Percentiles rank a stretch among this genome's conserved stretches.
Conservation (phyloP, 1,284 basidiomycete genomes). For the Apiotrichum akiyoshidainum region DNA sequence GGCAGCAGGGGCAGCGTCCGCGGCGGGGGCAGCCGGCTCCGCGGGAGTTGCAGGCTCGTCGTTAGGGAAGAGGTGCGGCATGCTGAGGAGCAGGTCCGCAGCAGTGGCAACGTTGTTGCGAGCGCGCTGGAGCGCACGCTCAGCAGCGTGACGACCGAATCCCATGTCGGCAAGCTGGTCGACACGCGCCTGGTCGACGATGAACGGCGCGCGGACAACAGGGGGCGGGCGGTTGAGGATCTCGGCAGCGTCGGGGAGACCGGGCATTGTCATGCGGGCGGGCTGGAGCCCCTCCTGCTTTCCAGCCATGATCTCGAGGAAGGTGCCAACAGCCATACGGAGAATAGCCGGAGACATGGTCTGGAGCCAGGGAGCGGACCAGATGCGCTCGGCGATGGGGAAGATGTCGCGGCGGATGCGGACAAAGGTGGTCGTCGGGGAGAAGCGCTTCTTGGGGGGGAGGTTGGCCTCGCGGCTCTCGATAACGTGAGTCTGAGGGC, state of each 20-base stretch:
- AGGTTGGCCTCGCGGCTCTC: constrained; percentile 22
- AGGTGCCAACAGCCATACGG: constrained; percentile 69
- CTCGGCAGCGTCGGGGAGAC: constrained; percentile 26
- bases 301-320: constrained; percentile 76
- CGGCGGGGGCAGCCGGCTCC: no score
- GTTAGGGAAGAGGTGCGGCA: constrained; percentile 68
- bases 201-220: constrained; percentile 15
- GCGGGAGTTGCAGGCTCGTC: constrained; percentile 26
- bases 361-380: constrained; percentile 80
- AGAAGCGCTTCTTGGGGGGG: constrained; percentile 68
- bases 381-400: constrained; percentile 67
- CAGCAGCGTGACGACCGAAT: constrained; percentile 79
- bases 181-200: constrained; percentile 71
- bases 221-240: constrained; percentile 5
- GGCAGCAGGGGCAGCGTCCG: constrained; percentile 6
- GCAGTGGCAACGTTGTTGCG: constrained; percentile 88
- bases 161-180: constrained; percentile 93
- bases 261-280: neutral
- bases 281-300: constrained; percentile 67
- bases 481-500: constrained; percentile 65
- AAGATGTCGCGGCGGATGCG: constrained; percentile 69
- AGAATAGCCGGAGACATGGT: constrained; percentile 69
- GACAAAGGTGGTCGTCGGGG: constrained; percentile 71
- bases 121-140: constrained; percentile 74
- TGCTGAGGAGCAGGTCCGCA: constrained; percentile 78